phyloP scores from a whole-genome alignment of 2,329 filamentous ascomycete species.

The Diaporthe citrichinensis region DNA sequence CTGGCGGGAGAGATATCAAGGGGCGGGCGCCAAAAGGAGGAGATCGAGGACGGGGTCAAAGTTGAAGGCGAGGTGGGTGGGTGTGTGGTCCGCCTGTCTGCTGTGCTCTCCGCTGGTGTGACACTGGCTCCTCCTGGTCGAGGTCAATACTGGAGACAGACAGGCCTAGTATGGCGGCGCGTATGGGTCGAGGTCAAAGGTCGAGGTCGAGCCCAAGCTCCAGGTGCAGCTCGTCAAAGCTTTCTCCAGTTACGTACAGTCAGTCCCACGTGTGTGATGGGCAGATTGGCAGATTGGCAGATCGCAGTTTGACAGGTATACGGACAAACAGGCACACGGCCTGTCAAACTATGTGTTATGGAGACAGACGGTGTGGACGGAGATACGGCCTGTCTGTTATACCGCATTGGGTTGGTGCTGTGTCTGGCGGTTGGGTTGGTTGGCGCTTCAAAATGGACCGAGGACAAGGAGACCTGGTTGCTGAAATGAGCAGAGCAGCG shows the following conservation, averaged over 20 bases:
- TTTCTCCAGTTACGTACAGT: neutral
- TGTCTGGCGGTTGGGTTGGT: neutral
- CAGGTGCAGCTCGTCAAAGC: neutral
- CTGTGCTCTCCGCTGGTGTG: constrained; percentile 14
- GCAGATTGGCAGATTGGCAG: constrained; percentile 15
- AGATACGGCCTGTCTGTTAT: neutral
- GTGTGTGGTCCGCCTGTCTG: neutral
- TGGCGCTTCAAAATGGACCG: neutral
- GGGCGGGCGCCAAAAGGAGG: constrained; percentile 8
- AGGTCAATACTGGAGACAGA: constrained; percentile 17
- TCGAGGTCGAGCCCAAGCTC: neutral
- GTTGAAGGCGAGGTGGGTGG: neutral
- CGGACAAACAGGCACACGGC: neutral
- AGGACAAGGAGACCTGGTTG: constrained; percentile 2
- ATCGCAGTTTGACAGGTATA: neutral
- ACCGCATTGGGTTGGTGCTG: constrained; percentile 17
- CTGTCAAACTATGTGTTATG: constrained; percentile 5
- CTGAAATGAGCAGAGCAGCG: constrained; percentile 18
- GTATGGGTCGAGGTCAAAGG: neutral
- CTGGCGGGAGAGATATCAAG: constrained; percentile 1
- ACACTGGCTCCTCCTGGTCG: constrained; percentile 26
- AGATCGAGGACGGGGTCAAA: neutral
- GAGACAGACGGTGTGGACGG: neutral
- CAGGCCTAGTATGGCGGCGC: neutral
- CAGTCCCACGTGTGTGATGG: neutral